Conservation (phyloP, 257 asterid genomes). For the Ajuga chamaepitys region DNA sequence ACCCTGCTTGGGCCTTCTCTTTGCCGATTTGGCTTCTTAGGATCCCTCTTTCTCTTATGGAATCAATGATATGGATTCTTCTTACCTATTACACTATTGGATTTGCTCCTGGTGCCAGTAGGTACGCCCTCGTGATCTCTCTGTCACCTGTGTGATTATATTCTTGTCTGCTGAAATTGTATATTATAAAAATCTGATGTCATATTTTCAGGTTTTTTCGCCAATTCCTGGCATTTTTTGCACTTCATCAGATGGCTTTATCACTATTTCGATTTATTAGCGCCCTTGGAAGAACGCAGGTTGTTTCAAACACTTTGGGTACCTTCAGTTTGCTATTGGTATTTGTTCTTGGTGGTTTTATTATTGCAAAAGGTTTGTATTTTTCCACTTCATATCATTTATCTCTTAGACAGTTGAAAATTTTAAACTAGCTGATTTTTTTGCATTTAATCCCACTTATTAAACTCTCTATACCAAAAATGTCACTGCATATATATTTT, state of each 20-base stretch:
- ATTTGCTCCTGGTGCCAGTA: constrained; percentile 73
- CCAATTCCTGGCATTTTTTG: constrained; percentile 75
- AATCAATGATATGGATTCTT: constrained; percentile 74
- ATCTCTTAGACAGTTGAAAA: neutral
- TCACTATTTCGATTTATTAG: constrained; percentile 80
- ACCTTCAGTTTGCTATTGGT: constrained; percentile 80
- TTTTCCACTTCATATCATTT: neutral
- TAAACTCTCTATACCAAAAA: neutral
- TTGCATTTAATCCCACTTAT: neutral
- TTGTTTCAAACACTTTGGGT: constrained; percentile 74
- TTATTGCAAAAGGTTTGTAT: constrained; percentile 70
- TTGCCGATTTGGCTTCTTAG: constrained; percentile 83
- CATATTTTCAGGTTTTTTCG: constrained; percentile 60
- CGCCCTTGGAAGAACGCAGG: constrained; percentile 77
- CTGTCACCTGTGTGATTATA: too few species aligned
- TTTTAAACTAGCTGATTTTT: too few species aligned
- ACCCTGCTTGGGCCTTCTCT: constrained; percentile 96
- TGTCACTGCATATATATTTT: neutral
- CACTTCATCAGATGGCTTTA: constrained; percentile 88
- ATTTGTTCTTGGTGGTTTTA: constrained; percentile 90
- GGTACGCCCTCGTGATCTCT: constrained; percentile 41
- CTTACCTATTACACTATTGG: constrained; percentile 95
- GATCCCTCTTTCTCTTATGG: constrained; percentile 79
- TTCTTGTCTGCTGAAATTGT: neutral
- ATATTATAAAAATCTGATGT: neutral